Evolutionary conservation across 352 stramenopile genomes (phyloP), one percentile per base, ranked within the genome.

Genomic region (Phytopythium kandeliae): DNA sequence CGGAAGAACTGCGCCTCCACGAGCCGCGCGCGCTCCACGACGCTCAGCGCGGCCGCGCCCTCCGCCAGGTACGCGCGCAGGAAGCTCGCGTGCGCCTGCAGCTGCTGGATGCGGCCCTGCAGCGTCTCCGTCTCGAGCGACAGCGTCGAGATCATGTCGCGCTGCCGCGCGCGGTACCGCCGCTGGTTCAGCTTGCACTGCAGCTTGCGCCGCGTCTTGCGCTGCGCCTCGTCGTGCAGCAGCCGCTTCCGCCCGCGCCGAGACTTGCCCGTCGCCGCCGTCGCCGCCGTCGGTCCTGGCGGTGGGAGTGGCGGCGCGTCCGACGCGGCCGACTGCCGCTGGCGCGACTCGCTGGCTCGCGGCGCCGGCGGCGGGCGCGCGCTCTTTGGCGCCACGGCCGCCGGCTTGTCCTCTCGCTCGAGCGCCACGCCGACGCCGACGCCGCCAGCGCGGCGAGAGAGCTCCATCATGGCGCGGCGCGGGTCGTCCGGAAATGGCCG

Each of bases 151-250:
- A 86, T 83, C 54, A 86, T 69, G 13, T 72, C 75, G 34, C 69
- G 55, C 56, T 89, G 78, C 45, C 75, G 62, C 4, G 74, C 78
- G n/a, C 78, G 63, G 51, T 89, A 89, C 31, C 78, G 53, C 10
- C 78, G 73, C 44, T 89, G 78, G 55, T 89, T 89, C 44, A 89
- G 66, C 42, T 85, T 85, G 60, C 78, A 89, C 55, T 89, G 78
- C 54, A 68, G 71, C 53, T 89, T 89, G 30, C 78, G 78, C 21
- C 78, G 57, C 4, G 68, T 60, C 44, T 79, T 83, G 30, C 74
- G 74, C 47, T 85, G 67, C 36, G 68, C 77, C 31, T 86, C 77
- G 48, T 89, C 63, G 57, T 89, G 70, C 28, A 89, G 63, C 17
- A 89, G 54, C 17, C 63, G 73, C 13, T 68, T 65, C 1, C 77